Evolutionary conservation across 768 basidiomycete genomes (phyloP), one percentile per base, ranked within the genome.

Genomic region (Suillus cothurnatus): DNA sequence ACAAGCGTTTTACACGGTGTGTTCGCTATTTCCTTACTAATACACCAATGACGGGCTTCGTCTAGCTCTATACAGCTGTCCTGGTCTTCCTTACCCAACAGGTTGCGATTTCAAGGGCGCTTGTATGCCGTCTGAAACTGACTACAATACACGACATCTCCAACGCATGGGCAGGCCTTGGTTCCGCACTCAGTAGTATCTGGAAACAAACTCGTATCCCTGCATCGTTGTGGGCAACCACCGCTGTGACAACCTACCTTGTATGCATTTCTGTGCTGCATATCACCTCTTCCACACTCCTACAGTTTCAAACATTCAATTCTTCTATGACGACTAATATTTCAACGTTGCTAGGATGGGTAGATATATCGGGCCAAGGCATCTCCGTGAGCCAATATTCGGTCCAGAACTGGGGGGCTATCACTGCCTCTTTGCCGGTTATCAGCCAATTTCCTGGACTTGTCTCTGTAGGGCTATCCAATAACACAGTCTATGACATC

Each of bases 81-180:
- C 31, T 71, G 21, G 63, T 71, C 28, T 59, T 61, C 26, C 31
- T 64, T 7, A 71, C 70, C 7, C 70, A 70, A 50, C 61, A 50
- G 61, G 61, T 70, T 41, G 47, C 60, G 15, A n/a, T 70, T 45
- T 47, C 60, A 19, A 38, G 63, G 21, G 61, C 38, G n/a, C 38
- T 71, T 3, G 19, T 49, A 14, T 39, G 28, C 43, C 52, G 50
- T 19, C 63, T 65, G 52, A 70, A 61, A 32, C 58, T 71, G 4
- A 68, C 70, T 2, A 58, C 63, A 1, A 62, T 61, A 6, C 70
- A 71, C 45, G 70, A 71, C 43, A 41, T 60, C n/a, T 39, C 56
- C 32, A 43, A 36, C 14, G 70, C 70, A 5, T 71, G 70, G 70
- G 47, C 28, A 4, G 70, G 70, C 19, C 60, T 71, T 26, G 70